Percentiles rank a stretch among this genome's conserved stretches.
Conservation (phyloP, 2,329 filamentous ascomycete species). For the Alternaria consortialis region DNA sequence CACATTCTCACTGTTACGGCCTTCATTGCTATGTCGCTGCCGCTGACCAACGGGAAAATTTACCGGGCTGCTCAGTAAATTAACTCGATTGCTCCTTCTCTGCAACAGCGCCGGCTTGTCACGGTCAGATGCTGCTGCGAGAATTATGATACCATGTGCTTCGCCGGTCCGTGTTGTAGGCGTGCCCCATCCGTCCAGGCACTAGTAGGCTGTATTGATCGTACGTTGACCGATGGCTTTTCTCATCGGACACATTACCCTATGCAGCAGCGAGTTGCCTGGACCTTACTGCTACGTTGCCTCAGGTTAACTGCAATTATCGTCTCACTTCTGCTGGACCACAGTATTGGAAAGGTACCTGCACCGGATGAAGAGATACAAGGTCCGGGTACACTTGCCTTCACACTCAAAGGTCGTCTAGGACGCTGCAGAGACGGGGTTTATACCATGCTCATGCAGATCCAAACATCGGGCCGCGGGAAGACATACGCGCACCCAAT, state of each 20-base stretch:
- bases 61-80: slow-evolving; percentile 8
- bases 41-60: slow-evolving; percentile 32
- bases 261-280: slow-evolving; percentile 27
- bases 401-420: slow-evolving; percentile 39
- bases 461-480: slow-evolving; percentile 47
- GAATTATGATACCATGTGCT: slow-evolving; percentile 25
- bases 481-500: slow-evolving; percentile 45
- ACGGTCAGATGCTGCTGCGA: slow-evolving; percentile 7
- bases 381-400: slow-evolving; percentile 43
- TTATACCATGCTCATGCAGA: slow-evolving; percentile 50
- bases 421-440: slow-evolving; percentile 42
- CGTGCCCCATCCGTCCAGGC: slow-evolving; percentile 22
- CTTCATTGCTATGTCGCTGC: slow-evolving; percentile 24
- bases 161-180: slow-evolving; percentile 23
- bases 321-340: slow-evolving; percentile 39
- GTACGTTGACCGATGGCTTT: slow-evolving; percentile 26
- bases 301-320: slow-evolving; percentile 43
- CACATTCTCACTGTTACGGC: slow-evolving; percentile 22
- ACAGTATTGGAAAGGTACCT: slow-evolving; percentile 40
- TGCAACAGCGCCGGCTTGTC: slow-evolving; percentile 19
- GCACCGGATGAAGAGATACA: slow-evolving; percentile 48
- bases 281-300: slow-evolving; percentile 26
- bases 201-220: slow-evolving; percentile 26
- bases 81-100: not conserved
- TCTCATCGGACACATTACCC: slow-evolving; percentile 38